phyloP scores from a whole-genome alignment of 352 stramenopile species.

The Phytophthora ramorum region DNA sequence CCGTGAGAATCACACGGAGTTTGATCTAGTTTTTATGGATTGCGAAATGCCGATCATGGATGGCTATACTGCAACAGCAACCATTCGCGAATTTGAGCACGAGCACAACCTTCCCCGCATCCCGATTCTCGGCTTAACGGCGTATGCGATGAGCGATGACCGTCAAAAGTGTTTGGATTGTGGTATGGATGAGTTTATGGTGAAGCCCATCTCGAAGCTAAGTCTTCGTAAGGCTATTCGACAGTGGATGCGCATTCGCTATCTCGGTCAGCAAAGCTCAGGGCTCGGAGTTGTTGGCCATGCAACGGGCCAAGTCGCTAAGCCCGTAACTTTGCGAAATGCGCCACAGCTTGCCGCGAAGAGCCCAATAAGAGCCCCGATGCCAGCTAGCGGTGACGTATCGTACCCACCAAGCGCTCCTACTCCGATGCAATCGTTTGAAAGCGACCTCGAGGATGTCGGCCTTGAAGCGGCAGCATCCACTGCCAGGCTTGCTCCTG shows the following conservation, averaged over 20 bases:
- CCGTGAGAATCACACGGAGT: slow-evolving; percentile 52
- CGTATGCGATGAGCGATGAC: slow-evolving; percentile 79
- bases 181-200: slow-evolving; percentile 85
- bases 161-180: slow-evolving; percentile 70
- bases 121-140: slow-evolving; percentile 68
- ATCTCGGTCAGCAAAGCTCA: slow-evolving; percentile 36
- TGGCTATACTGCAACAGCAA: slow-evolving; percentile 68
- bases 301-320: slow-evolving; percentile 2
- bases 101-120: slow-evolving; percentile 67
- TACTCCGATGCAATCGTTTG: slow-evolving; percentile 37
- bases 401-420: slow-evolving; percentile 16
- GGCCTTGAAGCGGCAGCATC: slow-evolving; percentile 18
- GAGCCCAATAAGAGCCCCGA: slow-evolving; percentile 11
- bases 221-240: slow-evolving; percentile 67
- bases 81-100: slow-evolving; percentile 69
- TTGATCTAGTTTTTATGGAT: slow-evolving; percentile 83
- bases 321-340: slow-evolving; percentile 9
- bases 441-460: slow-evolving; percentile 34
- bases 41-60: slow-evolving; percentile 88
- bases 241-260: slow-evolving; percentile 73
- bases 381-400: background rate
- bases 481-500: slow-evolving; percentile 49
- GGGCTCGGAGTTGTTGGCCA: slow-evolving; percentile 13
- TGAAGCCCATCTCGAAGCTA: slow-evolving; percentile 78
- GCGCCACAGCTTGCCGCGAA: slow-evolving; percentile 12